A percentile compares a stretch with the other conserved stretches of the same genome.
These are phyloP conservation scores for Magnusiomyces magnusii DNA, from an alignment of 1,139 yeast species.

Conservation along the genomic window DNA sequence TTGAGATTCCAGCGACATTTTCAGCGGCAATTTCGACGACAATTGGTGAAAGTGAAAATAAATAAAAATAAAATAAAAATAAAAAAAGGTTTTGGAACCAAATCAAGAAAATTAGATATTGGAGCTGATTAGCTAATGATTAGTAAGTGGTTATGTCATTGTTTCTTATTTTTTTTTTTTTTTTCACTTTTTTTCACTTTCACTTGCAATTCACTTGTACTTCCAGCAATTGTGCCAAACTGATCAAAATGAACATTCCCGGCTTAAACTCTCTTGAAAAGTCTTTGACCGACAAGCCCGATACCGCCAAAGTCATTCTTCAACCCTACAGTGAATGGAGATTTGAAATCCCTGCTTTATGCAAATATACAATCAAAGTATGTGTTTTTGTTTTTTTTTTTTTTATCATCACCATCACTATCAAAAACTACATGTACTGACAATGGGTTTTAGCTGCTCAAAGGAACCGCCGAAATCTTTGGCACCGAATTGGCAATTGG, in stretches of 20 bases:
- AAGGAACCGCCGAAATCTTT: conserved; percentile 81
- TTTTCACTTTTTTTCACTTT: too few species aligned
- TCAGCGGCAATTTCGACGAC: too few species aligned
- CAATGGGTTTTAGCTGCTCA: conserved; percentile 31
- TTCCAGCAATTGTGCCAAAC: too few species aligned
- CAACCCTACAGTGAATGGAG: conserved; percentile 16
- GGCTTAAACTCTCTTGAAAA: background rate
- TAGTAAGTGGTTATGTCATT: too few species aligned
- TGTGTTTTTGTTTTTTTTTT: background rate
- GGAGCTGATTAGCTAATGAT: too few species aligned
- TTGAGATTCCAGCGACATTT: conserved; percentile 34
- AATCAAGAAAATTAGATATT: too few species aligned
- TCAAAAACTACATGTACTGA: background rate
- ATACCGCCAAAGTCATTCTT: conserved; percentile 4
- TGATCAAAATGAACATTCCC: background rate
- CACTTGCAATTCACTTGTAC: too few species aligned
- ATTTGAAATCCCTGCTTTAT: conserved; percentile 14
- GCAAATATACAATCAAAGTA: conserved; percentile 12
- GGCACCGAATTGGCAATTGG: conserved; percentile 87
- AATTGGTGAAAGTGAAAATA: too few species aligned
- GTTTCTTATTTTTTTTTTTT: too few species aligned
- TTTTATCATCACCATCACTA: background rate
- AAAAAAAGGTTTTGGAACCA: too few species aligned
- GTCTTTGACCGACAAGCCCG: background rate
- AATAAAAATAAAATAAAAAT: too few species aligned